These are phyloP conservation scores for Pyrenochaeta sp. DNA, from an alignment of 2,329 filamentous ascomycete species.

Conservation along the genomic window DNA sequence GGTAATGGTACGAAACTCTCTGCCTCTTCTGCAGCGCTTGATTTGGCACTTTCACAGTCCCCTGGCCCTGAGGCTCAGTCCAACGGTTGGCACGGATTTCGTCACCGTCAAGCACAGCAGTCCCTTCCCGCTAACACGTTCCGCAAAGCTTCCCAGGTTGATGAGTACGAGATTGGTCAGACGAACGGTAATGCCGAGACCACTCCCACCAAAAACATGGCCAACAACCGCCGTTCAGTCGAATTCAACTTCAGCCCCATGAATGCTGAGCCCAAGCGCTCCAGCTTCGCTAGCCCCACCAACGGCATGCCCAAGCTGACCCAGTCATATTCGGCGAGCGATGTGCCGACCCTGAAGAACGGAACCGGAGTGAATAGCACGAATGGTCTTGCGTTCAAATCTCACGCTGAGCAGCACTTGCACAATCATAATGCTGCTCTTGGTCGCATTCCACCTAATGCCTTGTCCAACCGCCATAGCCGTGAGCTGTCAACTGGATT, in stretches of 20 bases:
- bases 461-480: constrained; percentile 72
- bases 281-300: constrained; percentile 61
- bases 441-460: constrained; percentile 77
- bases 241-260: constrained; percentile 55
- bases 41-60: constrained; percentile 76
- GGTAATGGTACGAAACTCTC: constrained; percentile 72
- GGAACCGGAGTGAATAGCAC: constrained; percentile 59
- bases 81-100: constrained; percentile 69
- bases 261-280: constrained; percentile 53
- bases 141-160: constrained; percentile 51
- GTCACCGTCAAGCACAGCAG: constrained; percentile 71
- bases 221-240: constrained; percentile 57
- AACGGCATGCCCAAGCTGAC: constrained; percentile 78
- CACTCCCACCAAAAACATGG: constrained; percentile 50
- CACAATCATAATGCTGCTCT: constrained; percentile 83
- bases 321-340: constrained; percentile 88
- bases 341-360: constrained; percentile 85
- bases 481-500: constrained; percentile 70
- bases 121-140: constrained; percentile 66
- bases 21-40: constrained; percentile 80
- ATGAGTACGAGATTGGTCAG: constrained; percentile 45
- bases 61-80: constrained; percentile 66
- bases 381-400: constrained; percentile 51
- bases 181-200: constrained; percentile 52
- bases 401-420: constrained; percentile 65